Evolutionary conservation across 768 basidiomycete genomes (phyloP).

Genomic region (Agaricus subrufescens): DNA sequence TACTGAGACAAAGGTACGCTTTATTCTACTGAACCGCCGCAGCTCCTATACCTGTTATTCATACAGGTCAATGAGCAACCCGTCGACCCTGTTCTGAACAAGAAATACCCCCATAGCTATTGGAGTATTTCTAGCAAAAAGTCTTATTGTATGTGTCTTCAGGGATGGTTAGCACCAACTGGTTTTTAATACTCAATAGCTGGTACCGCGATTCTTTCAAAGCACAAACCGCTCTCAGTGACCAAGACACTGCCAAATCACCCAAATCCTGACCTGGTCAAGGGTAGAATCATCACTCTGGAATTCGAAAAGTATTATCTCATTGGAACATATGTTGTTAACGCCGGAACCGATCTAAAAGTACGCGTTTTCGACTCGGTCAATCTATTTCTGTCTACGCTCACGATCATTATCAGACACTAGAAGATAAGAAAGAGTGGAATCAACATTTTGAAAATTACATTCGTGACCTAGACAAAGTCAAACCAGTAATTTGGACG

Average conservation of each 20-base stretch:
- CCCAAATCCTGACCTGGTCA: slow-evolving; percentile 55
- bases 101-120: slow-evolving; percentile 63
- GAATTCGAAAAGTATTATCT: slow-evolving; percentile 71
- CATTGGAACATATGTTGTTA: slow-evolving; percentile 80
- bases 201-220: slow-evolving; percentile 79
- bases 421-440: slow-evolving; percentile 77
- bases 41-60: slow-evolving; percentile 2
- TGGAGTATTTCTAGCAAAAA: slow-evolving; percentile 81
- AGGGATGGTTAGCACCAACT: neutral
- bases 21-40: neutral
- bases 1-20: slow-evolving; percentile 76
- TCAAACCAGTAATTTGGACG: slow-evolving; percentile 84
- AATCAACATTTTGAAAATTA: slow-evolving; percentile 72
- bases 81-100: slow-evolving; percentile 49
- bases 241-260: slow-evolving; percentile 70
- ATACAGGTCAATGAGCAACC: slow-evolving; percentile 68
- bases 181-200: slow-evolving; percentile 33
- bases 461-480: slow-evolving; percentile 65
- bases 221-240: slow-evolving; percentile 64
- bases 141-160: slow-evolving; percentile 55
- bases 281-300: slow-evolving; percentile 78
- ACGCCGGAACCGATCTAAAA: slow-evolving; percentile 77
- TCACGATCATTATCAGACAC: slow-evolving; percentile 42
- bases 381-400: neutral
- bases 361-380: slow-evolving; percentile 26